Percentiles rank a stretch among this genome's conserved stretches.
Conservation (phyloP, 75 land plant genomes). For the Gnetum montanum region DNA sequence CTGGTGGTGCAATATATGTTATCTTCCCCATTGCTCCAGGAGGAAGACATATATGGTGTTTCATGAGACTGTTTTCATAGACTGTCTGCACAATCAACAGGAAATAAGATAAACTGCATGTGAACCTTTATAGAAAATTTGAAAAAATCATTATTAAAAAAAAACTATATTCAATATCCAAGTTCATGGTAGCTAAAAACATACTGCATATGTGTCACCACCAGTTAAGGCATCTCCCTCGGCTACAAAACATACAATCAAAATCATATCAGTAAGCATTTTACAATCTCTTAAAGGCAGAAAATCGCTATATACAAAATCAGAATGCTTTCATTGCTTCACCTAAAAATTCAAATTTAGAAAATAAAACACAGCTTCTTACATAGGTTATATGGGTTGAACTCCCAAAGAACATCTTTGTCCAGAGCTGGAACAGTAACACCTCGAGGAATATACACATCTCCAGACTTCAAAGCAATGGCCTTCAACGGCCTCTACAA, state of each 20-base stretch:
- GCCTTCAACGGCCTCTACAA: constrained; percentile 92
- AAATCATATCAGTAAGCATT: too few species aligned
- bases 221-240: constrained; percentile 93
- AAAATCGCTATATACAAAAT: too few species aligned
- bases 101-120: not conserved
- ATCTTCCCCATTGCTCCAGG: constrained; percentile 98
- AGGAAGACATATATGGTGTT: constrained; percentile 88
- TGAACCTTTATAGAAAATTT: not conserved
- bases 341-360: not conserved
- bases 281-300: too few species aligned
- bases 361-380: constrained; percentile 4
- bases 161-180: not conserved
- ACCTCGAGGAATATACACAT: constrained; percentile 99
- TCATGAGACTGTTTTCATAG: constrained; percentile 89
- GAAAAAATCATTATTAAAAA: not conserved
- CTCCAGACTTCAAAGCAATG: constrained; percentile 79
- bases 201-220: constrained; percentile 95
- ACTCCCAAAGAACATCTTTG: constrained; percentile 85
- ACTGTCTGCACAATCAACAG: constrained; percentile 56
- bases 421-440: constrained; percentile 97
- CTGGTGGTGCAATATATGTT: constrained; percentile 83
- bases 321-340: not conserved
- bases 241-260: constrained; percentile 29
- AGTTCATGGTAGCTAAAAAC: constrained; percentile 9
- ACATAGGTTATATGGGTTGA: constrained; percentile 82